Conservation (phyloP, 2,329 filamentous ascomycete genomes). For the Fusarium mexicanum region DNA sequence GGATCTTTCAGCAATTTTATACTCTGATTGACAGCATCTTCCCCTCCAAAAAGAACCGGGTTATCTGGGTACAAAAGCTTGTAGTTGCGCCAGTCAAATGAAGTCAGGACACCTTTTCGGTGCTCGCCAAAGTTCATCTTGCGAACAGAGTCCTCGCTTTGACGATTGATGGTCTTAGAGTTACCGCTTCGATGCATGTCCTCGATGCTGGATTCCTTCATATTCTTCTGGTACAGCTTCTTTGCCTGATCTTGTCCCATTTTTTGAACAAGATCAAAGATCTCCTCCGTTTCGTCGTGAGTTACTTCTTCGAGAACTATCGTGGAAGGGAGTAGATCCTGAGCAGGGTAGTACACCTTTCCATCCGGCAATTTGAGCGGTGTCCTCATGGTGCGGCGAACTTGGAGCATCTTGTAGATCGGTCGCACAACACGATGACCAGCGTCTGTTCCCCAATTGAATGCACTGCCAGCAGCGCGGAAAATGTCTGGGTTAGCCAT, state of each 20-base stretch:
- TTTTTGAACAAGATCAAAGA: fast-evolving
- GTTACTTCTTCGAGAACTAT: neutral
- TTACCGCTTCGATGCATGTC: neutral
- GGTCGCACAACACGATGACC: neutral
- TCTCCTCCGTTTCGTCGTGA: neutral
- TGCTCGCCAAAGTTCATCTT: neutral
- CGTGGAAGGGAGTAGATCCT: neutral
- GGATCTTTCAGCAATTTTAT: neutral
- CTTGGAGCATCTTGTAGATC: neutral
- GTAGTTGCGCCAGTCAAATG: neutral
- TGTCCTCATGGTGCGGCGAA: neutral
- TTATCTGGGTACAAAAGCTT: neutral
- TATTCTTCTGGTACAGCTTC: neutral
- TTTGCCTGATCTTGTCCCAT: neutral
- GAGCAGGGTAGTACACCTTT: neutral
- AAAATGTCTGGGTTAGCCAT: neutral
- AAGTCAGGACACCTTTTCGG: neutral
- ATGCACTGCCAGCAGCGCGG: neutral
- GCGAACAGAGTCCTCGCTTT: neutral
- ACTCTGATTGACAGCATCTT: neutral
- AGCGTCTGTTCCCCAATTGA: neutral
- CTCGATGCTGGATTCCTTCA: neutral
- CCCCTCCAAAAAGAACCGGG: fast-evolving
- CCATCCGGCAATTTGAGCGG: neutral
- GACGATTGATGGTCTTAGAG: neutral